These are phyloP conservation scores for Mucor indicus DNA, from an alignment of 371 early-diverging fungal genomes.

Conservation along the genomic window DNA sequence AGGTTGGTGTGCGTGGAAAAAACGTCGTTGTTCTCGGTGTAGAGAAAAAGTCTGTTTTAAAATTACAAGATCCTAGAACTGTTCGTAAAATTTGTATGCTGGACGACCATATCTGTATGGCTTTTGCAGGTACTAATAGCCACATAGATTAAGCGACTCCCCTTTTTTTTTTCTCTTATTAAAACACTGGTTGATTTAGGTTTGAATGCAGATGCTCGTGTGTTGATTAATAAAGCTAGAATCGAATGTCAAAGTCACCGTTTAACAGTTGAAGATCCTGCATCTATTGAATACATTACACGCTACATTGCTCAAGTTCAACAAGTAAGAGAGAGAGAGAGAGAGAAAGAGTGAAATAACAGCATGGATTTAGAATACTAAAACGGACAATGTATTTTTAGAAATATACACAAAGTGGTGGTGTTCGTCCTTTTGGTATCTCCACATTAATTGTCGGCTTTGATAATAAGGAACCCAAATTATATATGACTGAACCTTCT, in stretches of 20 bases:
- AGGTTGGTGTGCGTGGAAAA: conserved; percentile 97
- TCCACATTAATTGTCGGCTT: conserved; percentile 97
- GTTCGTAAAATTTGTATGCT: conserved; percentile 95
- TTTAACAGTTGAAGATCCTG: conserved; percentile 95
- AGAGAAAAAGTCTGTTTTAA: conserved; percentile 95
- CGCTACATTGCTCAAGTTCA: conserved; percentile 96
- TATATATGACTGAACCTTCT: conserved; percentile 99
- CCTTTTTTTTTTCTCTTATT: no score
- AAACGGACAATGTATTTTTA: no score
- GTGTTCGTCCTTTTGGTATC: conserved; percentile 99
- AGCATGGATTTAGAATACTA: no score
- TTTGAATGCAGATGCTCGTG: conserved; percentile 95
- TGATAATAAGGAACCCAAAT: conserved; percentile 82
- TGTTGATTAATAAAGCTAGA: conserved; percentile 95
- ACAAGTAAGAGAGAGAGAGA: no score
- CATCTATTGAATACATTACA: conserved; percentile 96
- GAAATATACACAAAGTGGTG: conserved; percentile 99
- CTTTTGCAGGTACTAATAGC: conserved; percentile 97
- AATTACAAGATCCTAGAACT: conserved; percentile 96
- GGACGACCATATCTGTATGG: conserved; percentile 95
- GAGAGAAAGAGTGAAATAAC: no score
- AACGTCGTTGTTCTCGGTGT: conserved; percentile 94
- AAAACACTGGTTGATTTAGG: no score
- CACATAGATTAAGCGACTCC: no score
- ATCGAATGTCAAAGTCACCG: conserved; percentile 97